Conservation (phyloP, 2,329 filamentous ascomycete genomes). For the Penicillium sp. region DNA sequence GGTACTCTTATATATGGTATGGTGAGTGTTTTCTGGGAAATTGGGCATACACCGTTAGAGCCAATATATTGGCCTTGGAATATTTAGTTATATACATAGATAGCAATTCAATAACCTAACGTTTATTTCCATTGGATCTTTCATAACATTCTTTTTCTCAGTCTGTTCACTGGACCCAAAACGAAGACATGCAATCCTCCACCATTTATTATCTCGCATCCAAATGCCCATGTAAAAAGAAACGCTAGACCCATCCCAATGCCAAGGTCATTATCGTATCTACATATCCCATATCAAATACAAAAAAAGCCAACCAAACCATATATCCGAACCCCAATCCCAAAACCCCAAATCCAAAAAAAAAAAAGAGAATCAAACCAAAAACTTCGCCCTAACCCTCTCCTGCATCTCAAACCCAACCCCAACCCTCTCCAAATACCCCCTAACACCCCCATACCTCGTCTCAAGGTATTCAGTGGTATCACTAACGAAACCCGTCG, state of each 20-base stretch:
- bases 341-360: not conserved
- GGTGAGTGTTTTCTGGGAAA: not conserved
- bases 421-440: conserved; percentile 66
- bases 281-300: conserved; percentile 15
- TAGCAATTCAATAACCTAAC: not conserved
- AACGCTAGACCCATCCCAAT: conserved; percentile 5
- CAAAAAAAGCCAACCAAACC: conserved; percentile 1
- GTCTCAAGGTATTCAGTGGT: conserved; percentile 59
- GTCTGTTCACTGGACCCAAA: too few species aligned
- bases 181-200: not conserved
- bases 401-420: conserved; percentile 51
- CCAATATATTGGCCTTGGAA: not conserved
- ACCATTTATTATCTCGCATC: not conserved
- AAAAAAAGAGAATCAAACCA: conserved; percentile 18
- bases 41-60: not conserved
- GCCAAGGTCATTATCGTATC: conserved; percentile 15
- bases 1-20: not conserved
- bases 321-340: not conserved
- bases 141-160: not conserved
- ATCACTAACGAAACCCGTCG: conserved; percentile 61
- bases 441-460: conserved; percentile 64
- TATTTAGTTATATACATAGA: not conserved
- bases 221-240: not conserved
- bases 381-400: conserved; percentile 30
- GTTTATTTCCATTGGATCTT: not conserved